These are phyloP conservation scores for Chloromonas sp. DNA, from an alignment of 163 green algal species.

Conservation along the genomic window DNA sequence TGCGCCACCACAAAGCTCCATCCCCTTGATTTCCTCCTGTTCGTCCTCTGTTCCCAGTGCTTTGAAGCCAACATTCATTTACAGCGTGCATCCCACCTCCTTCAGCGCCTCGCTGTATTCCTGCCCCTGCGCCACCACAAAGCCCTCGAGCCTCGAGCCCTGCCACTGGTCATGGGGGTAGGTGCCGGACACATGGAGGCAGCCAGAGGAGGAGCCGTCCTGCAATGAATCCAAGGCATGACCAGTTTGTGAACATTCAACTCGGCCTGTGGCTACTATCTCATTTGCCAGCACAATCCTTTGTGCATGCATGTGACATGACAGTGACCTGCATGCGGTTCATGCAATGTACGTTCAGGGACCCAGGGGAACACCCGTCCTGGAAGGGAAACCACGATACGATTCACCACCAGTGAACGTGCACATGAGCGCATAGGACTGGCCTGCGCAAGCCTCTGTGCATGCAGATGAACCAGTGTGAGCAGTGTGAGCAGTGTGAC, in stretches of 20 bases:
- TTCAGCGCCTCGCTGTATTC: background rate
- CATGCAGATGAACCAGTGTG: too few relatives aligned
- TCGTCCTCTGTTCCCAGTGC: background rate
- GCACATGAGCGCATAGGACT: too few relatives aligned
- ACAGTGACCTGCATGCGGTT: too few relatives aligned
- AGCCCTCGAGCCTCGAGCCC: conserved; percentile 44
- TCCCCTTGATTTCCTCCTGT: background rate
- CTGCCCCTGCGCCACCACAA: conserved; percentile 48
- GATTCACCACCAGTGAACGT: too few relatives aligned
- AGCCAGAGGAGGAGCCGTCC: conserved; percentile 6
- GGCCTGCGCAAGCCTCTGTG: too few relatives aligned
- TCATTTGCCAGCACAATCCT: too few relatives aligned
- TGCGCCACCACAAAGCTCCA: background rate
- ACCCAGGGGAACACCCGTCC: too few relatives aligned
- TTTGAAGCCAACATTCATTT: background rate
- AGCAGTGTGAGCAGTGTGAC: too few relatives aligned
- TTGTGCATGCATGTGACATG: too few relatives aligned
- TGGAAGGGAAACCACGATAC: too few relatives aligned
- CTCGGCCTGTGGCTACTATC: background rate
- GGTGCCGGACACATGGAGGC: conserved; percentile 26
- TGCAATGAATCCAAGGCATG: background rate
- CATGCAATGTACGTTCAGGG: too few relatives aligned
- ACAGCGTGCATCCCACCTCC: background rate
- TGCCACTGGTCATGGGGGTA: conserved; percentile 57
- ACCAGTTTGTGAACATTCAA: background rate